Percentiles rank a stretch among this genome's conserved stretches.
Conservation (phyloP, 2,329 filamentous ascomycete species). For the Penicillium occitanis region DNA sequence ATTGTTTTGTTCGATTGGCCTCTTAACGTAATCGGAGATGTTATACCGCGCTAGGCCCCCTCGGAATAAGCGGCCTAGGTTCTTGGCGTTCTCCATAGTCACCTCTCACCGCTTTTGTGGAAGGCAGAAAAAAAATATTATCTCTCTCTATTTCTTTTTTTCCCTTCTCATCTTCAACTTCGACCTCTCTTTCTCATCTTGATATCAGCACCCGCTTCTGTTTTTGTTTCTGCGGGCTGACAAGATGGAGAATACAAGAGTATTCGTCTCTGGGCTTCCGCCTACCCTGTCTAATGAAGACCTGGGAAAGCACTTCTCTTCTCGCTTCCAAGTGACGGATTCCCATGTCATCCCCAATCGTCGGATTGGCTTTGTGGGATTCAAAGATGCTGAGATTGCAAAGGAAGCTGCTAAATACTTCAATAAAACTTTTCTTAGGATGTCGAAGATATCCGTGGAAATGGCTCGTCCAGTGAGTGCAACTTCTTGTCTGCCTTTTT, state of each 20-base stretch:
- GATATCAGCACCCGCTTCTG: neutral
- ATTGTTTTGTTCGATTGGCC: constrained; percentile 4
- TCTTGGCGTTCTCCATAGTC: neutral
- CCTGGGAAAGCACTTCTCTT: constrained; percentile 84
- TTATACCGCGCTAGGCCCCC: neutral
- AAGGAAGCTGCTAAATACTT: constrained; percentile 87
- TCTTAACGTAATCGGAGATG: neutral
- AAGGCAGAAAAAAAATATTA: constrained; percentile 28
- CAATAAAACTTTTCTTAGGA: constrained; percentile 90
- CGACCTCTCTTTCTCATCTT: constrained; percentile 22
- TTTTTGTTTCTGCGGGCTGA: constrained; percentile 19
- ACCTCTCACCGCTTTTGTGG: constrained; percentile 35
- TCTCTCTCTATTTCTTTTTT: constrained; percentile 17
- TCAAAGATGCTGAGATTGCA: constrained; percentile 78
- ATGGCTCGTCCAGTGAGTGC: constrained; percentile 73
- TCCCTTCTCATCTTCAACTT: constrained; percentile 21
- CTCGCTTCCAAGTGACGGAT: constrained; percentile 78
- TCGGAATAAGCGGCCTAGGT: neutral
- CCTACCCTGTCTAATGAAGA: constrained; percentile 81
- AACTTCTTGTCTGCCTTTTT: constrained; percentile 22
- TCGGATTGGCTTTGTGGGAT: constrained; percentile 93
- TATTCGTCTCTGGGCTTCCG: constrained; percentile 72
- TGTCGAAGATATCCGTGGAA: constrained; percentile 91
- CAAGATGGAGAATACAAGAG: constrained; percentile 72
- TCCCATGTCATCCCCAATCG: constrained; percentile 86